These are phyloP conservation scores for Aspergillus neoniger DNA, from an alignment of 2,329 filamentous ascomycete species.

Conservation along the genomic window DNA sequence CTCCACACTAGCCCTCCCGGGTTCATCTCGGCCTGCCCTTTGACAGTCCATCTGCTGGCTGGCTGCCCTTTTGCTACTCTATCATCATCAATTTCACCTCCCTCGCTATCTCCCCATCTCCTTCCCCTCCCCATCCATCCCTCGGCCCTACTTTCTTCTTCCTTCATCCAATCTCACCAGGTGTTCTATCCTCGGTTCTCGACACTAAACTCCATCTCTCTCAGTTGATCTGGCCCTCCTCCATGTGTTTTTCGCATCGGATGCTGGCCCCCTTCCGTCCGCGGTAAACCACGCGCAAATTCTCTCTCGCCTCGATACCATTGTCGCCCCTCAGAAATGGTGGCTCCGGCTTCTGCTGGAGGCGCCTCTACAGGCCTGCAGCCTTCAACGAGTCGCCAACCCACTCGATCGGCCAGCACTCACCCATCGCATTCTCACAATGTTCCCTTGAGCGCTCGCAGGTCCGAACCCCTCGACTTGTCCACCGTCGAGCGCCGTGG, in stretches of 20 bases:
- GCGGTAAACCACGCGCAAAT: constrained; percentile 32
- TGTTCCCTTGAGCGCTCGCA: constrained; percentile 65
- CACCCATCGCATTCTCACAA: constrained; percentile 49
- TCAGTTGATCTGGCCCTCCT: constrained; percentile 24
- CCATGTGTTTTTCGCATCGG: constrained; percentile 41
- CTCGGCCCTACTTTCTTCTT: constrained; percentile 7
- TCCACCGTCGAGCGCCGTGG: constrained; percentile 89
- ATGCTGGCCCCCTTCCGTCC: constrained; percentile 29
- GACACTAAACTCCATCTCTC: constrained; percentile 10
- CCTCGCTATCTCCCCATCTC: constrained; percentile 14
- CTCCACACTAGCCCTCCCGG: constrained; percentile 30
- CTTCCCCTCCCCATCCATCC: neutral
- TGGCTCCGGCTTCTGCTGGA: constrained; percentile 48
- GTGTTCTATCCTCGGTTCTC: neutral
- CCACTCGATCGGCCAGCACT: constrained; percentile 45
- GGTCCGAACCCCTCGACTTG: constrained; percentile 73
- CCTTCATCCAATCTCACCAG: constrained; percentile 20
- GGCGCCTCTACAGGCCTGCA: constrained; percentile 37
- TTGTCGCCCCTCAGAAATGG: constrained; percentile 40
- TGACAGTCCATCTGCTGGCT: constrained; percentile 18
- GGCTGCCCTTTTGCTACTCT: constrained; percentile 10
- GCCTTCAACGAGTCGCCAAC: constrained; percentile 35
- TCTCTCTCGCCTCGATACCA: constrained; percentile 15
- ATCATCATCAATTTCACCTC: constrained; percentile 19
- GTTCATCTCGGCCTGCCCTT: constrained; percentile 26